Evolutionary conservation across 169 alveolate genomes (phyloP), one percentile per base, ranked within the genome.

Genomic region (Babesia ovis): DNA sequence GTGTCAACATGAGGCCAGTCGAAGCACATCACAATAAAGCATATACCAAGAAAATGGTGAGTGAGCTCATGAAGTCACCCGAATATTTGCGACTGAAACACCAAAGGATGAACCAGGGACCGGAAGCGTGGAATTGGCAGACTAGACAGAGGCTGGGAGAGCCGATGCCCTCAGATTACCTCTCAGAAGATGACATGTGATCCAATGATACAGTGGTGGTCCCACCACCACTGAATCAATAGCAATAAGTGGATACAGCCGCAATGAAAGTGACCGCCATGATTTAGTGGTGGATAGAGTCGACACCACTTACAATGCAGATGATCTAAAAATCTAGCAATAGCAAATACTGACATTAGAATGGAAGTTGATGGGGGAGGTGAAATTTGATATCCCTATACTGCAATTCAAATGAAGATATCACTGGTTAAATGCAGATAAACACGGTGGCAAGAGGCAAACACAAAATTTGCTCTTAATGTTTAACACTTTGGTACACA

Each of bases 71-170:
- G 57, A 68, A 64, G 39, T 77, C 83, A 43, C 76, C 82, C 34
- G 93, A 88, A 68, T 88, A 79, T 67, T 69, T 58, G 32, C 50
- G 89, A 70, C 76, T 88, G 55, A 88, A 88, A 68, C 80, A 79
- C 29, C 74, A 77, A 56, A 76, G 93, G 25, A 72, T 77, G 39
- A 83, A 84, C 14, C 83, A 81, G 61, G 93, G 93, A 3, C 83
- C 86, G 37, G 93, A 83, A 31, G 89, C 91, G 34, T 88, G 93
- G 93, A 88, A 88, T 54, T 88, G 93, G 93, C 93, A 88, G 64
- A 62, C 79, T 39, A 67, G 93, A 43, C 82, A 79, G 58, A 25
- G 81, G 5, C 46, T 81, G 46, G 61, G 72, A 20, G 75, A 64
- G 35, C 62, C 20, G 20, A 64, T 64, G 74, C 74, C 74, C 18